Evolutionary conservation across 164 flowering plant species (phyloP), one percentile per base, ranked within the genome.

Genomic region (Echeveria elegans): DNA sequence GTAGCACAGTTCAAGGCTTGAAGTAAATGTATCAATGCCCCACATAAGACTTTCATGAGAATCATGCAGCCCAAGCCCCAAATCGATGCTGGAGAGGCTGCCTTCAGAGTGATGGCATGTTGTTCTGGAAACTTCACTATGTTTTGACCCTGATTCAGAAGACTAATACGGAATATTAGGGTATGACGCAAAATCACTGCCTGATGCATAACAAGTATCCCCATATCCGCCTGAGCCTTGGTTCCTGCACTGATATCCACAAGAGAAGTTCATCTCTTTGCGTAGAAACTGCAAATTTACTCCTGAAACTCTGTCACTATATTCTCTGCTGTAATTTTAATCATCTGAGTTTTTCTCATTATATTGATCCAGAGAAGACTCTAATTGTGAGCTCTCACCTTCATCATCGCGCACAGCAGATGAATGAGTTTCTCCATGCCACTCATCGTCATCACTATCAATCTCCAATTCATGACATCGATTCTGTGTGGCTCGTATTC

Each of bases 401-500:
- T 48, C 58, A 26, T 62, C 43, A 56, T 15, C 6, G 32, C 28
- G 61, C 32, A 26, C 61, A 4, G 6, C 18, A 56, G 32, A 12
- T 34, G 48, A 53, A 61, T 59, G 45, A 8, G 53, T 37, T 41
- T 69, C 67, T 2, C 71, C 69, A 62, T 79, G 73, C 1, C 74
- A 74, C 11, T 34, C 71, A 30, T 72, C 63, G 60, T 38, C 67
- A 18, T 63, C 70, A 32, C 67, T 28, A 59, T 31, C 47, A 32
- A 85, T 78, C 58, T 80, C 72, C 70, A 81, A 24, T 11, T 66
- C 45, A 40, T 70, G 67, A 63, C 50, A 75, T 68, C 95, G 76
- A 69, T 91, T 91, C 78, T 91, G 97, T 26, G 50, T 76, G 6
- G 89, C 85, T 53, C 96, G 78, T 60, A 72, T 79, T 26, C 80